phyloP scores from a whole-genome alignment of 202 grass and related monocot species.

The Saccharum hybrid region DNA sequence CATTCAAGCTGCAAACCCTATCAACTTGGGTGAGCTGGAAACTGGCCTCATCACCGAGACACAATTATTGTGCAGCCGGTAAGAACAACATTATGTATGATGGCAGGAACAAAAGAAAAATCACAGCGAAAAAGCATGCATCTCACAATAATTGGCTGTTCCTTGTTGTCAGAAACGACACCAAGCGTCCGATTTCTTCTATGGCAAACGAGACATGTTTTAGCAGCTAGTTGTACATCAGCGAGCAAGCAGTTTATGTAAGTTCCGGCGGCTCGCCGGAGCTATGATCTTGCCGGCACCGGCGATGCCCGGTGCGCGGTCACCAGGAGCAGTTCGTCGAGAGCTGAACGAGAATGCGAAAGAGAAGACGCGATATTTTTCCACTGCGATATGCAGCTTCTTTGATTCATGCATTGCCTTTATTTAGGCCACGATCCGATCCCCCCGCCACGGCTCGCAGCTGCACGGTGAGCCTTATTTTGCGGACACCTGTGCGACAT shows the following conservation, averaged over 20 bases:
- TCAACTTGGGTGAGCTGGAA: conserved; percentile 51
- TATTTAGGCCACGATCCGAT: no score
- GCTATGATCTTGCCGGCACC: no score
- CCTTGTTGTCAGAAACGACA: not conserved
- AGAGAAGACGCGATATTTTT: no score
- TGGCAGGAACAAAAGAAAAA: conserved; percentile 25
- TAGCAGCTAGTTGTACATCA: not conserved
- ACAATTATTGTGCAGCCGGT: conserved; percentile 49
- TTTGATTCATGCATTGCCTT: no score
- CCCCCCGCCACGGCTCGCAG: no score
- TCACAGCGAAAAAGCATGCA: conserved; percentile 21
- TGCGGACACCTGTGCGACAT: no score
- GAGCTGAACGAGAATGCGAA: no score
- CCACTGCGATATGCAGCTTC: no score
- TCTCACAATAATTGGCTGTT: conserved; percentile 29
- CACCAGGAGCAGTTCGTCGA: no score
- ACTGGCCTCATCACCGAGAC: conserved; percentile 42
- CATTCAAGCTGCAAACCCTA: conserved; percentile 38
- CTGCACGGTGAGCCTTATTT: no score
- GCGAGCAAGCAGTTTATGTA: not conserved
- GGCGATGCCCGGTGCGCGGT: no score
- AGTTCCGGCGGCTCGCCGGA: no score
- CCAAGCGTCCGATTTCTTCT: not conserved
- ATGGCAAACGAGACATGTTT: conserved; percentile 13
- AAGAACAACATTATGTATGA: conserved; percentile 43